Evolutionary conservation across 352 stramenopile genomes (phyloP).

Genomic region (Blastocystis sp.): DNA sequence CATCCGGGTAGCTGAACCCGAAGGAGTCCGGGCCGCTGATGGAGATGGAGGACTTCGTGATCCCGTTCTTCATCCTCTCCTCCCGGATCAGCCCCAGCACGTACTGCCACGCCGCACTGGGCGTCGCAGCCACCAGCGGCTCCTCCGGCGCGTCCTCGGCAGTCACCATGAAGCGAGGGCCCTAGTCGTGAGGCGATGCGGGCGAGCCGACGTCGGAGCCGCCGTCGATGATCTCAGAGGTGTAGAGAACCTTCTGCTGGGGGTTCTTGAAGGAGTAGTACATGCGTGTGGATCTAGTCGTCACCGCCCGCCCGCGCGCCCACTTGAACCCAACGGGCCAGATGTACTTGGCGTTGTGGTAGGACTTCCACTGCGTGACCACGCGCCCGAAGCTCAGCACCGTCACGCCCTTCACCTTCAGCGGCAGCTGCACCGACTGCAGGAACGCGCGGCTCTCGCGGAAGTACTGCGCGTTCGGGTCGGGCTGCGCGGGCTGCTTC

Average conservation of each 20-base stretch:
- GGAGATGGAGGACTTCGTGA: slow-evolving; percentile 38
- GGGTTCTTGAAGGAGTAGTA: slow-evolving; percentile 54
- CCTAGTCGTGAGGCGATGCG: not conserved
- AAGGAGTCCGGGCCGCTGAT: slow-evolving; percentile 68
- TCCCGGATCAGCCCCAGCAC: slow-evolving; percentile 24
- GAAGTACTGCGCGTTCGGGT: no score
- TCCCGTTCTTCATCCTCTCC: slow-evolving; percentile 9
- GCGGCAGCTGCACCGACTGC: not conserved
- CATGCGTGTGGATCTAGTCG: not conserved
- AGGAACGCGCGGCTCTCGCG: not conserved
- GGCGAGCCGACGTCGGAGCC: not conserved
- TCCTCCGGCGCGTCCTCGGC: slow-evolving; percentile 25
- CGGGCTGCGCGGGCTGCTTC: no score
- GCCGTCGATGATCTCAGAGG: slow-evolving; percentile 38
- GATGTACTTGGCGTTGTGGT: slow-evolving; percentile 65
- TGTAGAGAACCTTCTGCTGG: slow-evolving; percentile 24
- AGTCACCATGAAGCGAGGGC: slow-evolving; percentile 49
- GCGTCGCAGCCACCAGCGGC: not conserved
- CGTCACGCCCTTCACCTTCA: slow-evolving; percentile 27
- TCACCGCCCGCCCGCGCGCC: not conserved
- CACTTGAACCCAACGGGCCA: slow-evolving; percentile 67
- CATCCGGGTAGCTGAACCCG: slow-evolving; percentile 44
- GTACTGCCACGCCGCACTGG: slow-evolving; percentile 17
- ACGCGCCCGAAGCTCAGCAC: slow-evolving; percentile 16
- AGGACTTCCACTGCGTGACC: slow-evolving; percentile 3